Conservation (phyloP, 1,284 basidiomycete species). For the Ustilago curta region DNA sequence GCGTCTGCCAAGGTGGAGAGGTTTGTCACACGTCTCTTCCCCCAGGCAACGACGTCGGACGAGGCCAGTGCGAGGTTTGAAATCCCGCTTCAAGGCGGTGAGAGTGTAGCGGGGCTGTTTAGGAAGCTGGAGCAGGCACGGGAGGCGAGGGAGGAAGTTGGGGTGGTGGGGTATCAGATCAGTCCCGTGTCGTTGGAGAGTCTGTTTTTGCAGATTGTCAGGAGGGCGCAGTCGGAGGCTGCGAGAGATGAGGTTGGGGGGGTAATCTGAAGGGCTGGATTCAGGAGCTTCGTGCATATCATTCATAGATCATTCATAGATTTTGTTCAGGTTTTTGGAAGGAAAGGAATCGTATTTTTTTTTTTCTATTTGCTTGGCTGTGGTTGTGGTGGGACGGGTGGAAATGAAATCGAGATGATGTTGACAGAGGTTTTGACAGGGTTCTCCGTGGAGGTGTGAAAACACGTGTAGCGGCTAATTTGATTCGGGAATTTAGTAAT, state of each 20-base stretch:
- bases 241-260: slow-evolving; percentile 22
- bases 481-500: no score
- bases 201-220: slow-evolving; percentile 79
- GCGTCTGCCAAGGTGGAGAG: slow-evolving; percentile 74
- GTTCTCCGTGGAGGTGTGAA: no score
- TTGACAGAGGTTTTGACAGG: no score
- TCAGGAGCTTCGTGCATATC: background rate
- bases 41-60: slow-evolving; percentile 77
- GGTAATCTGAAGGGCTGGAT: background rate
- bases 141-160: slow-evolving; percentile 16
- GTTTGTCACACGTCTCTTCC: slow-evolving; percentile 75
- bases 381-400: no score
- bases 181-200: slow-evolving; percentile 75
- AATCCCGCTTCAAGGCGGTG: slow-evolving; percentile 76
- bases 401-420: no score
- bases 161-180: slow-evolving; percentile 33
- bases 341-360: no score
- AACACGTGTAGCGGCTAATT: no score
- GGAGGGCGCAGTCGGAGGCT: slow-evolving; percentile 69
- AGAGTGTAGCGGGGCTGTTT: slow-evolving; percentile 76
- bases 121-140: slow-evolving; percentile 19
- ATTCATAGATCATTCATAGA: background rate
- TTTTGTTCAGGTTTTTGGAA: no score
- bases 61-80: slow-evolving; percentile 83
- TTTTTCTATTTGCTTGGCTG: no score